Base-by-base conservation (phyloP, 345 rosid species). In the Reutealis trisperma region DNA sequence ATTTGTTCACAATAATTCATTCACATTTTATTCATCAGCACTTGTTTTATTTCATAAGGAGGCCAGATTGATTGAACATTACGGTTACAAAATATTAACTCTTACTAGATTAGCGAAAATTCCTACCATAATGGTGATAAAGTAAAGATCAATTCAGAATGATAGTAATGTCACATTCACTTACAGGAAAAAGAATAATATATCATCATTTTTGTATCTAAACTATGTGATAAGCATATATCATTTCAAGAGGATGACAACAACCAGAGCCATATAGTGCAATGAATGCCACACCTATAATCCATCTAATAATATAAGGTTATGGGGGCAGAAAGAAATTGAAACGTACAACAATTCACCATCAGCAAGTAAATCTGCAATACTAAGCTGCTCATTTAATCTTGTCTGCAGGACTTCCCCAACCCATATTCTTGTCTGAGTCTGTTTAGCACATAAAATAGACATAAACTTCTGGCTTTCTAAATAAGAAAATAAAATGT, bases 401-500 rank as follows among this genome's bases (percentile, higher is more conserved):
- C 79, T 75, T 57, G 72, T 70, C 25, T 72, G 76, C 6, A 82
- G 82, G 55, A 82, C 85, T 66, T 82, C 79, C 64, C 82, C 85
- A 7, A 82, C 77, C 85, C 85, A 82, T 78, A 82, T 75, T 52
- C 79, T 74, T 22, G 85, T 60, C 71, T 82, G 85, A 47, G 76
- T 78, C 82, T 82, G 82, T 45, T 5, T 8, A 42, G 32, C 9
- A 34, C 49, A 63, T 47, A 9, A 47, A 30, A 61, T 41, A 21
- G 27, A 15, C 37, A 67, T 8, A 13, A 72, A 27, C 8, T 30
- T 27, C 42, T 45, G n/a, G 41, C 61, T 52, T 51, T 4, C 9
- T 27, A 49, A 8, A 52, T 51, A 42, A 61, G 77, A 63, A 45
- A 30, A 30, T 16, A n/a, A 37, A 0, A 37, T 5, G 5, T 37